A percentile compares a stretch with the other conserved stretches of the same genome.
phyloP scores from a whole-genome alignment of 2,329 filamentous ascomycete genomes.

The Sporothrix phasma region DNA sequence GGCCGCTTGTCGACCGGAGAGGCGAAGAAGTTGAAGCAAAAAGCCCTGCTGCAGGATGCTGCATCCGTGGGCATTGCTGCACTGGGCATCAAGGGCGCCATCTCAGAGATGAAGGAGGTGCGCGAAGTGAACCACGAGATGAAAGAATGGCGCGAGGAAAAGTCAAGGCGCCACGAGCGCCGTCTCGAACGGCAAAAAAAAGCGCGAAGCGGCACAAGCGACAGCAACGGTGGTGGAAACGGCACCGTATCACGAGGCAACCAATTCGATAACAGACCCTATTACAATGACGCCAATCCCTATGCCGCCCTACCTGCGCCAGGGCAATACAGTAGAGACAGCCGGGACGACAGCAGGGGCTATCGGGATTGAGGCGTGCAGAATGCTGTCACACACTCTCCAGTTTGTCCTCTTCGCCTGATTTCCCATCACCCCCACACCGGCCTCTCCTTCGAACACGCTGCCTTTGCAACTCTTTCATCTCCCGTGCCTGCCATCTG shows the following conservation, averaged over 20 bases:
- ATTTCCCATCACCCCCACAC: background rate
- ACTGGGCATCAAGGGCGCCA: slow-evolving; percentile 46
- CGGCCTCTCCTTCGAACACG: background rate
- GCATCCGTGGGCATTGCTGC: slow-evolving; percentile 50
- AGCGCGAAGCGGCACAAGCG: background rate
- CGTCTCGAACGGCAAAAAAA: slow-evolving; percentile 30
- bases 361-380: slow-evolving; percentile 1
- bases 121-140: slow-evolving; percentile 40
- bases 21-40: slow-evolving; percentile 47
- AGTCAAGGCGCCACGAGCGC: slow-evolving; percentile 38
- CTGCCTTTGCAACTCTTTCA: background rate
- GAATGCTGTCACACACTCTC: background rate
- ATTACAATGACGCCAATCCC: slow-evolving; percentile 38
- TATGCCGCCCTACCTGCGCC: slow-evolving; percentile 36
- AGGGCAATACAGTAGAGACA: slow-evolving; percentile 16
- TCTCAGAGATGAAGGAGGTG: slow-evolving; percentile 47
- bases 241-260: slow-evolving; percentile 34
- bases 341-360: slow-evolving; percentile 26
- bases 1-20: slow-evolving; percentile 41
- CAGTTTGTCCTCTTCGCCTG: background rate
- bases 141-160: slow-evolving; percentile 40
- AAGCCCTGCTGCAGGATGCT: slow-evolving; percentile 46
- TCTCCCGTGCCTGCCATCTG: background rate
- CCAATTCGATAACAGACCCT: slow-evolving; percentile 35
- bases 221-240: slow-evolving; percentile 29